Conservation (phyloP, 371 early-diverging fungal species). For the Mortierella sp. region DNA sequence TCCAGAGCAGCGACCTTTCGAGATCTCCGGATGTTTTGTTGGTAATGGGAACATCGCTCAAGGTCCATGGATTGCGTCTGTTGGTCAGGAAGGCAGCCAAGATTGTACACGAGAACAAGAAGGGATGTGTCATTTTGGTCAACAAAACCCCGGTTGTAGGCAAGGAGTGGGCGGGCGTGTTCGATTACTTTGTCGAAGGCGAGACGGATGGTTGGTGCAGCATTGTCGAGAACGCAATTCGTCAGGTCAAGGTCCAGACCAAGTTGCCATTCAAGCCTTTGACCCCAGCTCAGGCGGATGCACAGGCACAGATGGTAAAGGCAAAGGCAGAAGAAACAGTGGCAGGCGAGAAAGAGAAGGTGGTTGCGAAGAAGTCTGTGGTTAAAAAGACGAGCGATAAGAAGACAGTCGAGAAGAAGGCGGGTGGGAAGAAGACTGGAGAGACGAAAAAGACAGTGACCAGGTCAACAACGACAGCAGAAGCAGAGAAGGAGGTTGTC, state of each 20-base stretch:
- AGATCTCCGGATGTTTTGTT: constrained; percentile 91
- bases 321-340: constrained; percentile 38
- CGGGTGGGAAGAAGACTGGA: not conserved
- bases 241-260: constrained; percentile 53
- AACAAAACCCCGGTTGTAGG: constrained; percentile 71
- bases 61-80: constrained; percentile 93
- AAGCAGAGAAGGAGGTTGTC: not conserved
- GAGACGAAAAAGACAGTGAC: constrained; percentile 13
- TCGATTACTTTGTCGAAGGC: constrained; percentile 92
- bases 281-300: constrained; percentile 32
- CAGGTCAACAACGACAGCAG: constrained; percentile 11
- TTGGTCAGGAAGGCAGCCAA: constrained; percentile 92
- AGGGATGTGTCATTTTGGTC: constrained; percentile 71
- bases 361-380: not conserved
- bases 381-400: constrained; percentile 2
- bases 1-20: constrained; percentile 76
- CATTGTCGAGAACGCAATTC: constrained; percentile 56
- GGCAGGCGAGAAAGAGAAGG: constrained; percentile 43
- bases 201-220: constrained; percentile 82
- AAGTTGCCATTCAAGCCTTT: constrained; percentile 54
- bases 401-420: not conserved
- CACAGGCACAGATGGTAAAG: constrained; percentile 31
- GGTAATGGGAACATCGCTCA: constrained; percentile 98
- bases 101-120: constrained; percentile 67
- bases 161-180: constrained; percentile 88